These are phyloP conservation scores for Corymbia citriodora DNA, from an alignment of 441 rosid genomes.

Conservation along the genomic window DNA sequence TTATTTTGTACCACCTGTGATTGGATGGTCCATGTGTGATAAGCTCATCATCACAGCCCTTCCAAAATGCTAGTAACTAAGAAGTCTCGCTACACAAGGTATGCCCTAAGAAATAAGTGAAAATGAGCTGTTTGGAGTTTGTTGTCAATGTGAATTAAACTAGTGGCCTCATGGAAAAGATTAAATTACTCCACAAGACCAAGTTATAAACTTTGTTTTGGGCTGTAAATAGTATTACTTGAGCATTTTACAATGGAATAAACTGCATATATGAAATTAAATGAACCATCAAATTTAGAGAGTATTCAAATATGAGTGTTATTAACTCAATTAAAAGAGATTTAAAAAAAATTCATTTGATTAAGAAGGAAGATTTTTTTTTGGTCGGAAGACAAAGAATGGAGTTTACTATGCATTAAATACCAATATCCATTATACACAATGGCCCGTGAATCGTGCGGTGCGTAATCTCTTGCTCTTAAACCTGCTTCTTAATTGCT, in stretches of 20 bases:
- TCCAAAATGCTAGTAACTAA: not conserved
- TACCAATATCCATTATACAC: not conserved
- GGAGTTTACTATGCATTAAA: not conserved
- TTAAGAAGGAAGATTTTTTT: no score
- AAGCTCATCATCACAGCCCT: not conserved
- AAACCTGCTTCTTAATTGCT: no score
- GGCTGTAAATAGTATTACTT: not conserved
- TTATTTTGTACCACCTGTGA: not conserved
- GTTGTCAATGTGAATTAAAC: not conserved
- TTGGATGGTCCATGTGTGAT: not conserved
- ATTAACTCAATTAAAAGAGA: not conserved
- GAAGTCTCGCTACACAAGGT: not conserved
- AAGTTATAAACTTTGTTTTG: not conserved
- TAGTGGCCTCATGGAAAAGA: not conserved
- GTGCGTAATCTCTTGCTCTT: not conserved
- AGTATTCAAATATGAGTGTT: not conserved
- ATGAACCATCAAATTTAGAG: not conserved
- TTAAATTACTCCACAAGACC: not conserved
- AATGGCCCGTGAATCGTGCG: no score
- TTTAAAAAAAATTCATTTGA: fast-evolving
- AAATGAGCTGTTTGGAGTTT: not conserved
- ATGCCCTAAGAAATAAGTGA: not conserved
- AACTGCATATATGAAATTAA: not conserved
- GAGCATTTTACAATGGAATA: not conserved
- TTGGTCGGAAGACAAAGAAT: no score